These are phyloP conservation scores for Triticum urartu DNA, from an alignment of 176 grass and related monocot genomes.

Conservation along the genomic window DNA sequence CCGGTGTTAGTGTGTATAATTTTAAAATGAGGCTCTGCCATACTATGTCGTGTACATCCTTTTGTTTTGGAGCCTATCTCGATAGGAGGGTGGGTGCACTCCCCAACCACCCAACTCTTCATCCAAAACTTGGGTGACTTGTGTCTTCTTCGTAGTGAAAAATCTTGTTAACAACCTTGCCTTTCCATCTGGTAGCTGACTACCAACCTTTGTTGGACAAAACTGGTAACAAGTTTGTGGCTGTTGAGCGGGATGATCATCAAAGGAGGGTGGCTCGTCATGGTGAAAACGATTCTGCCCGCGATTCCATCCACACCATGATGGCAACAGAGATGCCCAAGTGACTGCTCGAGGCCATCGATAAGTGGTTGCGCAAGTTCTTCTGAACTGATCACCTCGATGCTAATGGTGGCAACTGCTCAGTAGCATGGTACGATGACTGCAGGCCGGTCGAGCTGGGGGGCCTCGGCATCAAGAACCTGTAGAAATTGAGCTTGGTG, in stretches of 20 bases:
- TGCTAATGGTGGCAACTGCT: background rate
- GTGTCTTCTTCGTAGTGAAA: background rate
- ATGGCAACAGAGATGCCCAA: background rate
- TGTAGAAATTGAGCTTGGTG: background rate
- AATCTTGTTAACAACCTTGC: background rate
- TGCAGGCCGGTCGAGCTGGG: background rate
- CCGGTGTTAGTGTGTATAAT: background rate
- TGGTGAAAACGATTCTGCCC: background rate
- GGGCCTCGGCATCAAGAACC: background rate
- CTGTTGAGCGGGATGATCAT: background rate
- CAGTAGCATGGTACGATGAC: background rate
- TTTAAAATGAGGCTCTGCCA: background rate
- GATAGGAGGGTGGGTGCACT: background rate
- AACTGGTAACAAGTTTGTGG: background rate
- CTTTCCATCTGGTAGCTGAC: background rate
- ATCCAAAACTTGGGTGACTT: background rate
- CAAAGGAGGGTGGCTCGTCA: background rate
- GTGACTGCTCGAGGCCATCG: background rate
- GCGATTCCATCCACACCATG: background rate
- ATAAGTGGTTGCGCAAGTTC: background rate
- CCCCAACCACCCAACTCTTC: background rate
- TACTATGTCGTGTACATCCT: background rate
- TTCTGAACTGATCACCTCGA: background rate
- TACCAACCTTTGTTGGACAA: background rate
- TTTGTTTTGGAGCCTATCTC: background rate